Conservation (phyloP, 371 early-diverging fungal genomes). For the Rhizopus microsporus region DNA sequence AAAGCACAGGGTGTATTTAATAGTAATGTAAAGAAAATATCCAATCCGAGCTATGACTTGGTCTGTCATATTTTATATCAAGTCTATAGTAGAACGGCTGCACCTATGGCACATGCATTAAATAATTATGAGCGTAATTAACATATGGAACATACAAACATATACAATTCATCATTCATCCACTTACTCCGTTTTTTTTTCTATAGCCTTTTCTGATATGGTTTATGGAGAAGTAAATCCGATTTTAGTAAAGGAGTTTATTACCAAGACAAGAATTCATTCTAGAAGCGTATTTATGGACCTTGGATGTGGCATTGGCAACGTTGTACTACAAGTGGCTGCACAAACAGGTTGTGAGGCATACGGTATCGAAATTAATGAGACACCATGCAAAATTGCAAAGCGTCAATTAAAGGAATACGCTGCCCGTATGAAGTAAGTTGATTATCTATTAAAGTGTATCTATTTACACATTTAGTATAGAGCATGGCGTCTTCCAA, state of each 20-base stretch:
- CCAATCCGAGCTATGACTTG: constrained; percentile 65
- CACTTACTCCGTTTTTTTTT: not conserved
- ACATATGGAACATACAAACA: not conserved
- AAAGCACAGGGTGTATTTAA: constrained; percentile 39
- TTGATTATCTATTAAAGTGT: not conserved
- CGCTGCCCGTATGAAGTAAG: constrained; percentile 74
- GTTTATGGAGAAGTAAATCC: constrained; percentile 96
- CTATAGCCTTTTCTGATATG: constrained; percentile 84
- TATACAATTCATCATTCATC: not conserved
- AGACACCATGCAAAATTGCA: constrained; percentile 81
- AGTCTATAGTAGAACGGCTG: constrained; percentile 86
- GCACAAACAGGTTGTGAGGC: constrained; percentile 84
- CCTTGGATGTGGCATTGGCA: constrained; percentile 94
- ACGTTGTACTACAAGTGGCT: constrained; percentile 94
- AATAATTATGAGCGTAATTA: constrained; percentile 75
- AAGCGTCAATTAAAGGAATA: constrained; percentile 83
- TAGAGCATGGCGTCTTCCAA: constrained; percentile 66
- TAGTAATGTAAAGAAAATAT: constrained; percentile 42
- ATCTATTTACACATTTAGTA: not conserved
- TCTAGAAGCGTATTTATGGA: constrained; percentile 84
- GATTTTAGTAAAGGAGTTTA: constrained; percentile 82
- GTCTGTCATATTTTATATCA: constrained; percentile 87
- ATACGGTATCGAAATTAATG: constrained; percentile 93
- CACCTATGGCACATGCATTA: constrained; percentile 78
- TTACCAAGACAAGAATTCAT: constrained; percentile 68